phyloP scores from a whole-genome alignment of 352 stramenopile genomes.

The Pythium phragmitis region DNA sequence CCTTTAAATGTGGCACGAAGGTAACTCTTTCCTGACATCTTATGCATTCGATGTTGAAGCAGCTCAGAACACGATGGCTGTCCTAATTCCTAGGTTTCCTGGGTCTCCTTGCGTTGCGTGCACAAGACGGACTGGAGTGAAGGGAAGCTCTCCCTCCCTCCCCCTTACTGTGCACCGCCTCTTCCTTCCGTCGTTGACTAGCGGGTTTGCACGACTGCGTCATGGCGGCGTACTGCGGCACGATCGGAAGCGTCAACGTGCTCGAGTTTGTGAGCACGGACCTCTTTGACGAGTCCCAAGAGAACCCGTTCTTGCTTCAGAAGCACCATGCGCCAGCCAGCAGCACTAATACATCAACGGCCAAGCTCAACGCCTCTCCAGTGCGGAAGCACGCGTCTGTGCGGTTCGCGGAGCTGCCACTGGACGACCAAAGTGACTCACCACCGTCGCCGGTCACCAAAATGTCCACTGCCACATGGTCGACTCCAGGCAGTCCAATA shows the following conservation, averaged over 20 bases:
- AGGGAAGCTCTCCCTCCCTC: background rate
- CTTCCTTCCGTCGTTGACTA: background rate
- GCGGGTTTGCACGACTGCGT: background rate
- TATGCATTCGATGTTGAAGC: too few species aligned
- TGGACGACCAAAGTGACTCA: constrained; percentile 31
- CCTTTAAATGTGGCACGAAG: too few species aligned
- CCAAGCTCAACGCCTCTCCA: constrained; percentile 2
- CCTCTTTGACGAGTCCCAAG: constrained; percentile 68
- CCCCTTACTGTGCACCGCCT: too few species aligned
- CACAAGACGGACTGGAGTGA: too few species aligned
- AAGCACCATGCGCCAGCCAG: background rate
- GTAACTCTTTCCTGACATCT: too few species aligned
- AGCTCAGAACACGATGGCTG: too few species aligned
- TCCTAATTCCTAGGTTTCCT: too few species aligned
- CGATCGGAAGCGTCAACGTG: constrained; percentile 68
- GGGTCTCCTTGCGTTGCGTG: too few species aligned
- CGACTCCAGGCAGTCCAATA: constrained; percentile 1
- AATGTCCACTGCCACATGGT: background rate
- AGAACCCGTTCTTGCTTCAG: constrained; percentile 65
- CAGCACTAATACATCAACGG: background rate
- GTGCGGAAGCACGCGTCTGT: constrained; percentile 14
- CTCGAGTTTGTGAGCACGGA: constrained; percentile 68
- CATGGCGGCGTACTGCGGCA: constrained; percentile 48
- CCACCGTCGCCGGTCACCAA: constrained; percentile 1
- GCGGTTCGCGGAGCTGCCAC: constrained; percentile 35